phyloP scores from a whole-genome alignment of 805 yeast genomes.

The Huiozyma sinensis region DNA sequence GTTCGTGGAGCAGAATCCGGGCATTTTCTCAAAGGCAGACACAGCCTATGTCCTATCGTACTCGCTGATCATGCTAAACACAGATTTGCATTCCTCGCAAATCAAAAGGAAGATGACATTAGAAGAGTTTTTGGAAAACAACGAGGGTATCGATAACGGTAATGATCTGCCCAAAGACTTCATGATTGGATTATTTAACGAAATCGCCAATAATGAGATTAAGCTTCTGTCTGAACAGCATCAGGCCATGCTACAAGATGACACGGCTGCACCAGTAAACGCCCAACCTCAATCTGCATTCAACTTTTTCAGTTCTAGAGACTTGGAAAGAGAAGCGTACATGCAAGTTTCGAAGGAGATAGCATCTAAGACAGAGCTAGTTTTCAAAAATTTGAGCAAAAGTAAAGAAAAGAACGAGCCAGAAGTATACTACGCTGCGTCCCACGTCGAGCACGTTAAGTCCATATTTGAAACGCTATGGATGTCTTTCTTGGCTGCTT shows the following conservation, averaged over 20 bases:
- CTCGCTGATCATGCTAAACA: constrained; percentile 85
- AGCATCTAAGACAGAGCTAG: constrained; percentile 77
- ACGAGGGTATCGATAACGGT: constrained; percentile 87
- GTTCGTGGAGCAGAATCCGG: constrained; percentile 79
- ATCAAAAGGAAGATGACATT: constrained; percentile 79
- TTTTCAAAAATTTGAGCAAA: constrained; percentile 57
- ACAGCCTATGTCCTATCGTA: constrained; percentile 87
- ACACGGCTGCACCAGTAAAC: constrained; percentile 29
- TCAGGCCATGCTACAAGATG: constrained; percentile 72
- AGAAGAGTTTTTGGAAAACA: constrained; percentile 78
- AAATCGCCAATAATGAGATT: constrained; percentile 77
- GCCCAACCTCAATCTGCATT: constrained; percentile 34
- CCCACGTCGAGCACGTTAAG: constrained; percentile 80
- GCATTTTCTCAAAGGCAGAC: constrained; percentile 83
- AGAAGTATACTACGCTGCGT: constrained; percentile 62
- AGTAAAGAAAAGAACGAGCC: constrained; percentile 34
- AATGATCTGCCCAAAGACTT: constrained; percentile 69
- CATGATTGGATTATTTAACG: constrained; percentile 58
- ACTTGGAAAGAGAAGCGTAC: constrained; percentile 71
- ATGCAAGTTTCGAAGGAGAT: constrained; percentile 87
- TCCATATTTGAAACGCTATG: constrained; percentile 90
- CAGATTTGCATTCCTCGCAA: constrained; percentile 86
- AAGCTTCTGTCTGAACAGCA: constrained; percentile 89
- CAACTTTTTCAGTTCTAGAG: constrained; percentile 57
- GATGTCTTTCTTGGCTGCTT: constrained; percentile 94